These are phyloP conservation scores for Volvox reticuliferus DNA, from an alignment of 139 green algal species.

Conservation along the genomic window DNA sequence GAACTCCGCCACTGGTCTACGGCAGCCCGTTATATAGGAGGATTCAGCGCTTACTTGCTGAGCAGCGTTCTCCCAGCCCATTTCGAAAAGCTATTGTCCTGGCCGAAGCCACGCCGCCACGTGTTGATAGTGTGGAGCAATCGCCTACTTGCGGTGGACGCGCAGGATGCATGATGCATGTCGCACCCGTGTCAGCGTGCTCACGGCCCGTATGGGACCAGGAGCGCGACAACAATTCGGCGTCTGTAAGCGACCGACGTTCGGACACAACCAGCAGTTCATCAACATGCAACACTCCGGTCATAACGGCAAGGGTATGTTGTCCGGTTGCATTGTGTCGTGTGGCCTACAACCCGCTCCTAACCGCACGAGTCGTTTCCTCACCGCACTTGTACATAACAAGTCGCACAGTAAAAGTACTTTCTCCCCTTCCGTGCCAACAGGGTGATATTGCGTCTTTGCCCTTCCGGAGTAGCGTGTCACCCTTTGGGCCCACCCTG, in stretches of 20 bases:
- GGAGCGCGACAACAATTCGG: not conserved
- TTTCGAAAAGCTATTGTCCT: not conserved
- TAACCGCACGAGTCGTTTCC: too few relatives aligned
- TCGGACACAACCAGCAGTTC: slow-evolving; percentile 1
- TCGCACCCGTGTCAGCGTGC: not conserved
- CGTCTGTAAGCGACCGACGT: not conserved
- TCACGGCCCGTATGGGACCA: not conserved
- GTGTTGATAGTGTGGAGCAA: not conserved
- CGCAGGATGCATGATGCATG: not conserved
- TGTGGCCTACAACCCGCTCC: too few relatives aligned
- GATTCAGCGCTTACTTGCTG: slow-evolving; percentile 24
- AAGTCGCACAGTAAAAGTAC: too few relatives aligned
- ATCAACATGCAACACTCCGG: not conserved
- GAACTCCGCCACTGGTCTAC: not conserved
- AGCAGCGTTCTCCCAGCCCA: not conserved
- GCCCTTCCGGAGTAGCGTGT: not conserved
- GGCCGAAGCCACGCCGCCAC: not conserved
- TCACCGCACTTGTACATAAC: too few relatives aligned
- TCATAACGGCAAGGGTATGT: not conserved
- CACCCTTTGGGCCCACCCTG: not conserved
- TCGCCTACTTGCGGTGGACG: not conserved
- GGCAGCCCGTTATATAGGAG: slow-evolving; percentile 1
- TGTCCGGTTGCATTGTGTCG: too few relatives aligned
- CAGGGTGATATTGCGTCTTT: not conserved
- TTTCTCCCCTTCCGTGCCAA: not conserved